Conservation (phyloP, 257 asterid genomes). For the Datura wrightii region DNA sequence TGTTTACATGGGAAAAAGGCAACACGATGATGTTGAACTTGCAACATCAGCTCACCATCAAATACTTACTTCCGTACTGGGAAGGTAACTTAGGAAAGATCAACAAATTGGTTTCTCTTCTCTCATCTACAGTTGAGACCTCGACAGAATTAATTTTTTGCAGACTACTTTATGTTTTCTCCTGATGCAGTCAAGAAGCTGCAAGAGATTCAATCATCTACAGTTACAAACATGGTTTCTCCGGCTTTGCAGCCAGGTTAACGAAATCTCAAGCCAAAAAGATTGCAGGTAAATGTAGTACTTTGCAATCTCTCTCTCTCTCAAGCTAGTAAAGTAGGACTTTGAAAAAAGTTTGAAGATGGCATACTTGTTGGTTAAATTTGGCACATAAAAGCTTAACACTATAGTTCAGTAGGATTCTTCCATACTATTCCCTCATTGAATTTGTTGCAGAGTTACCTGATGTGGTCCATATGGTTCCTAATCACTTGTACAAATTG, state of each 20-base stretch:
- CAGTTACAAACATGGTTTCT: constrained; percentile 63
- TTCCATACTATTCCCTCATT: neutral
- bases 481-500: constrained; percentile 46
- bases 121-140: neutral
- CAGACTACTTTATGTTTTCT: neutral
- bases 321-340: neutral
- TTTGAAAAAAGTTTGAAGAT: neutral
- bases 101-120: neutral
- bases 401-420: neutral
- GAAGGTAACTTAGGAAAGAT: constrained; percentile 42
- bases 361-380: neutral
- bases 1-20: constrained; percentile 56
- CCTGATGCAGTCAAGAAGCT: constrained; percentile 49
- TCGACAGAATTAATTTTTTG: neutral
- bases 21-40: constrained; percentile 47
- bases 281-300: constrained; percentile 36
- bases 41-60: constrained; percentile 50
- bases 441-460: constrained; percentile 46
- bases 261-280: constrained; percentile 49
- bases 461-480: constrained; percentile 55
- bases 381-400: neutral
- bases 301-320: neutral
- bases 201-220: constrained; percentile 52
- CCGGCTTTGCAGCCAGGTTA: constrained; percentile 67
- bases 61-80: constrained; percentile 52